These are phyloP conservation scores for Mortierella sp. DNA, from an alignment of 371 early-diverging fungal species.

Conservation along the genomic window DNA sequence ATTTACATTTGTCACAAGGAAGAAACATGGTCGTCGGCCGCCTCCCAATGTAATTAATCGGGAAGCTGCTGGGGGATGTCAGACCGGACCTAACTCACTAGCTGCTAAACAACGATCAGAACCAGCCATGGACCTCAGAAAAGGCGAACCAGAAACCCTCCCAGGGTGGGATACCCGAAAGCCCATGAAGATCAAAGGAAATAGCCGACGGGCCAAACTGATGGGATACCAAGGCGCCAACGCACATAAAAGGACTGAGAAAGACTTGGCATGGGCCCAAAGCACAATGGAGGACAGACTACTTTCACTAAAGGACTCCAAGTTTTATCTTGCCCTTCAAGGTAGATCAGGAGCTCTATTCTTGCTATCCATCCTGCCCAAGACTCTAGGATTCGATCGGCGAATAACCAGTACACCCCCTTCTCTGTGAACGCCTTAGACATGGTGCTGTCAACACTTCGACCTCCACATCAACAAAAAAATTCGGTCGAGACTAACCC, in stretches of 20 bases:
- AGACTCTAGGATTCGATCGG: neutral
- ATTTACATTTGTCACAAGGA: constrained; percentile 36
- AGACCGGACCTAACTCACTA: no score
- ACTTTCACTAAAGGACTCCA: constrained; percentile 30
- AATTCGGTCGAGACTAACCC: neutral
- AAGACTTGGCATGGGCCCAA: constrained; percentile 27
- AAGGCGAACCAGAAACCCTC: constrained; percentile 1
- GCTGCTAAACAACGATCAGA: no score
- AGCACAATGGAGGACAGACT: constrained; percentile 27
- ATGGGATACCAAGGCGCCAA: constrained; percentile 11
- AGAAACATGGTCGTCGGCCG: constrained; percentile 16
- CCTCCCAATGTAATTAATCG: neutral
- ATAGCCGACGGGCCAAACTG: constrained; percentile 44
- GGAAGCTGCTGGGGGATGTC: no score
- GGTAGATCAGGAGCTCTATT: constrained; percentile 10
- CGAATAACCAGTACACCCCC: no score
- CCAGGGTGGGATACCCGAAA: constrained; percentile 36
- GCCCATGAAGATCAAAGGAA: constrained; percentile 32
- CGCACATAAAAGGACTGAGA: constrained; percentile 9
- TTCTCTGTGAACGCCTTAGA: constrained; percentile 14
- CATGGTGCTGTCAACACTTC: constrained; percentile 20
- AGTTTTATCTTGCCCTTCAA: constrained; percentile 37
- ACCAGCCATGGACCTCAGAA: no score
- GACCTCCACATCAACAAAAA: constrained; percentile 20
- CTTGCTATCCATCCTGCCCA: neutral